These are phyloP conservation scores for Colletotrichum camelliae DNA, from an alignment of 2,329 filamentous ascomycete species.

Conservation along the genomic window DNA sequence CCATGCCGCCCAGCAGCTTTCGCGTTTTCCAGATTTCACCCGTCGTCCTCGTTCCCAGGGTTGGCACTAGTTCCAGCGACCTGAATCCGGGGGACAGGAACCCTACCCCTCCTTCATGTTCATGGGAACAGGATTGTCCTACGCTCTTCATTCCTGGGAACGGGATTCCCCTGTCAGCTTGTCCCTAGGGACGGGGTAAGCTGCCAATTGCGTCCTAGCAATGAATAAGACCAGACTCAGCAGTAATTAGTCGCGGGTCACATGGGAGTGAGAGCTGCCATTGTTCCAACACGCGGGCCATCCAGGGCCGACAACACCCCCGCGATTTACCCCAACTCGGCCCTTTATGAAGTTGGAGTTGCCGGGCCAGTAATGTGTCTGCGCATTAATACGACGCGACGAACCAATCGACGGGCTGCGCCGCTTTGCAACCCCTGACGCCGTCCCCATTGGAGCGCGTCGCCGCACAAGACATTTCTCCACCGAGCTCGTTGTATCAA, in stretches of 20 bases:
- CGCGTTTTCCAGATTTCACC: background rate
- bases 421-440: background rate
- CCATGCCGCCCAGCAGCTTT: background rate
- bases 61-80: background rate
- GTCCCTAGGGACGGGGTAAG: background rate
- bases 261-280: background rate
- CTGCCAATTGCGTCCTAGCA: background rate
- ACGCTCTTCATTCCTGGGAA: background rate
- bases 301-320: background rate
- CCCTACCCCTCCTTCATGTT: background rate
- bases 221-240: background rate
- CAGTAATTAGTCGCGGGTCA: background rate
- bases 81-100: background rate
- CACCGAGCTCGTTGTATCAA: conserved; percentile 4
- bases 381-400: background rate
- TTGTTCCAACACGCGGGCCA: background rate
- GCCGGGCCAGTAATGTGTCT: background rate
- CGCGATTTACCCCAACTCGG: background rate
- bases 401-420: background rate
- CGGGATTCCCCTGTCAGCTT: background rate
- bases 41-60: background rate
- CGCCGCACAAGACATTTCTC: background rate
- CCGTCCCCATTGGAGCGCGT: conserved; percentile 16
- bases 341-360: background rate
- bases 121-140: background rate